Evolutionary conservation across 2,329 filamentous ascomycete species (phyloP), one percentile per base, ranked within the genome.

Genomic region (Penicillium hordei): DNA sequence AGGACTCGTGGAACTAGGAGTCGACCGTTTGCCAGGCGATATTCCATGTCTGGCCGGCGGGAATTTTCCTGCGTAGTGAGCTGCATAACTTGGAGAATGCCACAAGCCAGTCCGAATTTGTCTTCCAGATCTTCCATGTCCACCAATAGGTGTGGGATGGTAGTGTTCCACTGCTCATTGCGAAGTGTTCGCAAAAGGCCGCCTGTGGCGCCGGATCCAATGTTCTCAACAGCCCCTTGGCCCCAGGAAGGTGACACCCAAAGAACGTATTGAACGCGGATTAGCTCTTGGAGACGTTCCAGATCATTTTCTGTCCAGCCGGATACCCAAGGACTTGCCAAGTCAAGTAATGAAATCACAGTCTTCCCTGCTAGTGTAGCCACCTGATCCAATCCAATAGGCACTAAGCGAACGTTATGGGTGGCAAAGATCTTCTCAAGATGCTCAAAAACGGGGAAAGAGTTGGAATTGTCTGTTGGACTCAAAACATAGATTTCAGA

Each of bases 141-240:
- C 2, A 69, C 59, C 15, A 64, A 58, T 1, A 69, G 25, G 6
- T 68, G 64, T 1, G 65, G 60, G 21, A 70, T 60, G 2, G 51
- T 60, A 3, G 64, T 55, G 34, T 49, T 58, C 39, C 63, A 62
- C 12, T 65, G 52, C 44, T 70, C 68, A 42, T 68, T 66, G 48
- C 68, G 64, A 3, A 70, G 53, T 9, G 65, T 65, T 19, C 68
- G 65, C 38, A 68, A 27, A n/a, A 70, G 59, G 10, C 65, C 68
- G 8, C 59, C 51, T 4, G 61, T 62, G 0, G 65, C 62, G 21
- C 64, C 65, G 40, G 58, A 65, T 9, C 48, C 67, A 27, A 55
- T 52, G 38, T 62, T 62, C 1, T 63, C 57, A 3, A 55, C 55
- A 1, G 38, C 33, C 8, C 54, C 61, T 51, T 62, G 43, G 19